phyloP scores from a whole-genome alignment of 2,329 filamentous ascomycete genomes.

The Pseudocercospora vitis region DNA sequence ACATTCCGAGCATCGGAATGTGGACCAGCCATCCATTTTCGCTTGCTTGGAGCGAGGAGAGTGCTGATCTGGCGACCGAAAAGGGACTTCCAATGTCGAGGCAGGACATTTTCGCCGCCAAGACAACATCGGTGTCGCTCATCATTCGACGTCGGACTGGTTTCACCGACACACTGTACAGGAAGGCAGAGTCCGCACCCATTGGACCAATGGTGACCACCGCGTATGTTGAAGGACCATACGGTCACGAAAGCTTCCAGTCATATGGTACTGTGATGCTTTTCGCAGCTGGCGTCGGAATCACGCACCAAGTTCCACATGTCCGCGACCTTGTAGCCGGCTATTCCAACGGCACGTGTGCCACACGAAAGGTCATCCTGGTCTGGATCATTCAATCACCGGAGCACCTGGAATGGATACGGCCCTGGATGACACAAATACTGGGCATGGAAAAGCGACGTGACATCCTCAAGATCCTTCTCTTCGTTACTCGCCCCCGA shows the following conservation, averaged over 20 bases:
- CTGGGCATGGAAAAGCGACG: conserved; percentile 76
- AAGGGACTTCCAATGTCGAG: conserved; percentile 51
- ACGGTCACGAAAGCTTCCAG: conserved; percentile 75
- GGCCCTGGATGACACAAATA: conserved; percentile 86
- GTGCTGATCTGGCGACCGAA: conserved; percentile 42
- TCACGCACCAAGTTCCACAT: conserved; percentile 92
- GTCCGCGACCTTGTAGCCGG: conserved; percentile 63
- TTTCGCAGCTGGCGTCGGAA: conserved; percentile 89
- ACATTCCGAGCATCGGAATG: conserved; percentile 69
- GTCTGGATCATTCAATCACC: conserved; percentile 92
- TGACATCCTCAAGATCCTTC: conserved; percentile 78
- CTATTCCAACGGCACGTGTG: conserved; percentile 68
- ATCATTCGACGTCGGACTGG: conserved; percentile 85
- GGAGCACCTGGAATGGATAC: conserved; percentile 89
- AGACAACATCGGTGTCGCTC: conserved; percentile 67
- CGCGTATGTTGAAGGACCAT: conserved; percentile 86
- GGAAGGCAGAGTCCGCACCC: conserved; percentile 58
- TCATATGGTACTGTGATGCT: conserved; percentile 91
- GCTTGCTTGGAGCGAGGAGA: conserved; percentile 73
- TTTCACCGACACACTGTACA: conserved; percentile 79
- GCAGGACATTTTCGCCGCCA: conserved; percentile 53
- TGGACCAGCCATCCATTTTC: conserved; percentile 80
- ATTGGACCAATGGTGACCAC: conserved; percentile 60
- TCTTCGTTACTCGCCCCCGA: conserved; percentile 87
- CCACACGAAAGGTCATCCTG: conserved; percentile 76